Conservation (phyloP, 1,284 basidiomycete species). For the Serendipita sp. region DNA sequence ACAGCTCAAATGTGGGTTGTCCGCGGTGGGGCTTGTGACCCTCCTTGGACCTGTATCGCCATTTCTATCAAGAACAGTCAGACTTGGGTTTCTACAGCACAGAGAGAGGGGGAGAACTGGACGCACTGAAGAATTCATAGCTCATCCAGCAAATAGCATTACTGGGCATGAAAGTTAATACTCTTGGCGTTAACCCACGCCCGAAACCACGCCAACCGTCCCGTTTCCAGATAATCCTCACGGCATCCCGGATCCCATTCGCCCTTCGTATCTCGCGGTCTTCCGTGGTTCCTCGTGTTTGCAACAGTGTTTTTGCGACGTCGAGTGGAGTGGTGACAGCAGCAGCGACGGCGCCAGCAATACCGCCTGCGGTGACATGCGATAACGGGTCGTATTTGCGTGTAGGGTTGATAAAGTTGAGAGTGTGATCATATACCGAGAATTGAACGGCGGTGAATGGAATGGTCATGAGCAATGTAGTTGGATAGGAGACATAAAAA, state of each 20-base stretch:
- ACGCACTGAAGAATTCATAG: slow-evolving; percentile 92
- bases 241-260: slow-evolving; percentile 77
- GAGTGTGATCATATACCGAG: slow-evolving; percentile 90
- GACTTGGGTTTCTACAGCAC: neutral
- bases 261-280: slow-evolving; percentile 77
- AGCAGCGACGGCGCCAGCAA: slow-evolving; percentile 88
- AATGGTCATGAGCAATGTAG: slow-evolving; percentile 91
- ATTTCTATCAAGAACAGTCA: neutral
- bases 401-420: slow-evolving; percentile 73
- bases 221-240: slow-evolving; percentile 73
- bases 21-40: neutral
- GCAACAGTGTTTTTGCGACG: slow-evolving; percentile 95
- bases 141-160: slow-evolving; percentile 97
- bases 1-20: neutral
- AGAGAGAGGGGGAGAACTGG: neutral
- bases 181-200: slow-evolving; percentile 80
- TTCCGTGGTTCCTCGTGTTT: slow-evolving; percentile 77
- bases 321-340: slow-evolving; percentile 94
- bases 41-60: neutral
- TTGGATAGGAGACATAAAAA: slow-evolving; percentile 98
- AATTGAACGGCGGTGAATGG: slow-evolving; percentile 98
- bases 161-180: slow-evolving; percentile 92
- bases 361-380: slow-evolving; percentile 82
- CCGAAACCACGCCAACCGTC: slow-evolving; percentile 80
- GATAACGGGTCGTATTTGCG: slow-evolving; percentile 81